Evolutionary conservation across 2,329 filamentous ascomycete genomes (phyloP).

Genomic region (Monilinia laxa): DNA sequence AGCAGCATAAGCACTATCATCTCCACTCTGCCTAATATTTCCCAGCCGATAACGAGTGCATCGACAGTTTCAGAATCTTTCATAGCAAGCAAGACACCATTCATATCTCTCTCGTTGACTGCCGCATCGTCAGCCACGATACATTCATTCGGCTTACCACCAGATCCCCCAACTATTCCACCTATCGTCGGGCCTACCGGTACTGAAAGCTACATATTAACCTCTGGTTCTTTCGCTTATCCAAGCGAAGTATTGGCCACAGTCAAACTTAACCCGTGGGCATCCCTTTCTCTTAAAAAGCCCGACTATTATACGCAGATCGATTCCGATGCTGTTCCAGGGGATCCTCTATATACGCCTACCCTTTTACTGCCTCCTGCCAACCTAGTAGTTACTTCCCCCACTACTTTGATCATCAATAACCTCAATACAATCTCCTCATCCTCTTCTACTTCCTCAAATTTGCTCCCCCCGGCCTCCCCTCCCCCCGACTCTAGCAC

Average conservation of each 20-base stretch:
- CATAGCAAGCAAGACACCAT: neutral
- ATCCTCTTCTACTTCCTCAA: no score
- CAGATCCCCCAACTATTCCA: constrained; percentile 3
- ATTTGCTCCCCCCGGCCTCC: no score
- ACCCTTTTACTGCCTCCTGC: no score
- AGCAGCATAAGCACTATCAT: neutral
- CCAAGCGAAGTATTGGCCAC: neutral
- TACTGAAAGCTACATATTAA: neutral
- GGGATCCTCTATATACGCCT: neutral
- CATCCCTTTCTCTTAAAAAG: neutral
- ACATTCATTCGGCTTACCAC: constrained; percentile 1
- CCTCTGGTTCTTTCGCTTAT: neutral
- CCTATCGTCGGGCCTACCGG: neutral
- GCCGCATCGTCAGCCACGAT: neutral
- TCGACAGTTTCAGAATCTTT: neutral
- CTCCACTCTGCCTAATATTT: neutral
- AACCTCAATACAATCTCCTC: no score
- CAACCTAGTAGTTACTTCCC: no score
- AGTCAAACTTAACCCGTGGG: neutral
- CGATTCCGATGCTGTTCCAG: neutral
- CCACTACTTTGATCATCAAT: no score
- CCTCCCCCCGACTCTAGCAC: no score
- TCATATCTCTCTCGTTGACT: neutral
- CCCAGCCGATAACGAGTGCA: neutral
- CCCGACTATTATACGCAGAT: neutral